Base-by-base conservation (phyloP, 2,329 filamentous ascomycete genomes). In the Phaeosphaeria sp. region DNA sequence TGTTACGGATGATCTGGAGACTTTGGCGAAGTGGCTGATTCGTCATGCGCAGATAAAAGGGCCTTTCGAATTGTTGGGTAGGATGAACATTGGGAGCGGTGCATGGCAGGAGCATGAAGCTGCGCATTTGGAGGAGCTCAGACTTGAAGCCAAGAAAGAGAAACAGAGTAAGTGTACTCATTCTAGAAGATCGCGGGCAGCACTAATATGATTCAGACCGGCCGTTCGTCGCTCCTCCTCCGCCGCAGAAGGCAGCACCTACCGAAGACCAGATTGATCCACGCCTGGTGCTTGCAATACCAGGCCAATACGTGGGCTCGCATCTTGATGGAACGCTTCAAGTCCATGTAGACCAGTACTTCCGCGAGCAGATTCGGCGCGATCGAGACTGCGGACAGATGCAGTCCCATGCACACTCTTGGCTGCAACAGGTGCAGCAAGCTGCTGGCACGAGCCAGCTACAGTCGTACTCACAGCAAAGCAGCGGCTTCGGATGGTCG, bases 41-140 rank as follows among this genome's bases (percentile, higher is more conserved):
- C 56, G 56, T 9, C 46, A 61, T 45, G 60, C 58, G 15, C 63
- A 64, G 22, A 18, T 60, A 0, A 64, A 60, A n/a, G 63, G 61
- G 5, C 56, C 58, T 7, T 64, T 53, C 24, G 56, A 61, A 47
- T 39, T 65, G 17, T 33, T 60, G n/a, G 53, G 39, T 17, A 51
- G 63, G 13, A 30, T 27, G 9, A 43, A 55, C 24, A 30, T 57
- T 22, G 59, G 36, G 17, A 63, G 62, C 21, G 49, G 21, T 15
- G 46, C 55, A 15, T 64, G 62, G 60, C 24, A 44, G 3, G 39
- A 49, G 27, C 43, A 59, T 30, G 55, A 63, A 17, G 25, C 20
- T 20, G 21, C 36, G 24, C 48, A 55, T n/a, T 24, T 58, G 2
- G n/a, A 20, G 3, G 15, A 24, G 1, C 21, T 30, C 9, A n/a